phyloP scores from a whole-genome alignment of 2,329 filamentous ascomycete genomes.

The Canariomyces notabilis region DNA sequence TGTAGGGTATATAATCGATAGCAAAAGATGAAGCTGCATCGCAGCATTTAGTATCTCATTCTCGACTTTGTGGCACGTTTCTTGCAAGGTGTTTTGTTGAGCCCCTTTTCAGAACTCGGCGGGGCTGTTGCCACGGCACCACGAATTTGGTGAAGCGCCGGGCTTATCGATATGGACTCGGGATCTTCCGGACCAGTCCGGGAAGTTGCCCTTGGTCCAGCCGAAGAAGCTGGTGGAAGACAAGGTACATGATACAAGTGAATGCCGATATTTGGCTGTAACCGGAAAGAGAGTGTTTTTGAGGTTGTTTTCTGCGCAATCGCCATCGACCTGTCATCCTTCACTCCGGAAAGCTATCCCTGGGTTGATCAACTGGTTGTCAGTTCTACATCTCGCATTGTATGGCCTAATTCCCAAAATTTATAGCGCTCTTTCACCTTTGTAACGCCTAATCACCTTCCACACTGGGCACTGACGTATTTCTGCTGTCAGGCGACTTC shows the following conservation, averaged over 20 bases:
- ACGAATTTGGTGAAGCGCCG: not conserved
- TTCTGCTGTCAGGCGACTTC: slow-evolving; percentile 11
- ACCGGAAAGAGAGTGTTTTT: slow-evolving; percentile 4
- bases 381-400: not conserved
- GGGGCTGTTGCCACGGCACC: slow-evolving; percentile 9
- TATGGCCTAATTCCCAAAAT: slow-evolving; percentile 1
- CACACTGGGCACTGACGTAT: slow-evolving; percentile 5
- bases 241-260: slow-evolving; percentile 1
- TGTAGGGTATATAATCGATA: too few species aligned
- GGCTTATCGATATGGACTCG: slow-evolving; percentile 3
- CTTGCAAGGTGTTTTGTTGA: slow-evolving; percentile 4
- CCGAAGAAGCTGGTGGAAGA: slow-evolving; percentile 3
- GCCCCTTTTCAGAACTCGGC: too few species aligned
- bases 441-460: slow-evolving; percentile 4
- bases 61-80: too few species aligned
- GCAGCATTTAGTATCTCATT: too few species aligned
- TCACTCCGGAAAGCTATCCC: not conserved
- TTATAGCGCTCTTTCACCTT: not conserved
- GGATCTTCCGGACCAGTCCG: slow-evolving; percentile 10
- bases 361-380: too few species aligned
- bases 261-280: not conserved
- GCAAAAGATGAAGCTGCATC: too few species aligned
- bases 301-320: slow-evolving; percentile 5
- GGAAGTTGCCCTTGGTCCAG: too few species aligned
- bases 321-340: not conserved